Evolutionary conservation across 805 yeast species (phyloP), one percentile per base, ranked within the genome.

Genomic region (Candida pseudofarinosa): DNA sequence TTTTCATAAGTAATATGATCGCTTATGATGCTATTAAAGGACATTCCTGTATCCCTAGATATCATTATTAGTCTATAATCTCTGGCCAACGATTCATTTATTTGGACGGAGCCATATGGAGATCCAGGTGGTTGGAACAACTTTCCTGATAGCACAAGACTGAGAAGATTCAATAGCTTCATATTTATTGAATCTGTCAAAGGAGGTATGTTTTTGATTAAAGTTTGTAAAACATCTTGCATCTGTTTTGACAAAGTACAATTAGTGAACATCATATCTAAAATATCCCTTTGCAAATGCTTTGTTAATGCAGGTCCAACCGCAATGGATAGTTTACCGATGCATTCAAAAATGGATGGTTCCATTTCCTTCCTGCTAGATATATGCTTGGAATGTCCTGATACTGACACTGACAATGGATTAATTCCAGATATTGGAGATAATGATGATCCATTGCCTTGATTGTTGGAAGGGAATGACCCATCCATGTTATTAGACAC

Each of bases 221-320:
- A 73, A 2, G 80, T 77, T 45, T 78, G 74, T 26, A 91, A 60
- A 12, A 93, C 85, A 45, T 81, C 80, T 55, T 88, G 83, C 81
- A 91, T 81, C 48, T 85, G 83, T 50, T 80, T 83, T n/a, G 88
- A 84, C 41, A 91, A 73, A 0, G 96, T 86, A 47, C 96, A 88
- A 38, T 83, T 77, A 30, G 68, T 63, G 52, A 91, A 74, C 65
- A 91, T 77, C 63, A 86, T 73, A 50, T 85, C 90, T 40, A 91
- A 65, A 17, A 91, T 74, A 54, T 88, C 95, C 47, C 83, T 77
- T 49, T 88, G 90, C 42, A 93, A 67, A 58, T 88, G 89, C 56
- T 91, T 93, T 0, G 97, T 87, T 43, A 91, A 69, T 0, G 96
- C 95, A 10, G 96, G 95, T 0, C 97, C 97, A 13, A 91, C 88